These are phyloP conservation scores for Xylariaceae sp. DNA, from an alignment of 2,329 filamentous ascomycete species.

Conservation along the genomic window DNA sequence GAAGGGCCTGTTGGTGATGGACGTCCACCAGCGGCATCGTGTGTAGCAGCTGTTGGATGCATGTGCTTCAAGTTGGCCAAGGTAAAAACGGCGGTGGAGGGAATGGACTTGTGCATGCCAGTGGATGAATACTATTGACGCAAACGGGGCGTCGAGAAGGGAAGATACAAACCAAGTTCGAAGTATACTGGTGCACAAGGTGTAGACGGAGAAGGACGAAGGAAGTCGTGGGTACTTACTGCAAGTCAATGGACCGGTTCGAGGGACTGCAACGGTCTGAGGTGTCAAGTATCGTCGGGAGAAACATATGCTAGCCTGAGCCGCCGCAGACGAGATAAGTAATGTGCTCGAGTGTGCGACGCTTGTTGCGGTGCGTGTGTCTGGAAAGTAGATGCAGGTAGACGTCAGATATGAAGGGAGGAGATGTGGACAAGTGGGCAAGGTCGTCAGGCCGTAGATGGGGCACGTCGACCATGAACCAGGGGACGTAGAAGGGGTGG, in stretches of 20 bases:
- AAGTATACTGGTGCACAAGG: constrained; percentile 14
- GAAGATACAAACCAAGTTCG: constrained; percentile 9
- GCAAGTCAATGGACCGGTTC: not conserved
- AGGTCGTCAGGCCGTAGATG: constrained; percentile 15
- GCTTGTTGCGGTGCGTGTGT: constrained; percentile 16
- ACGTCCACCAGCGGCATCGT: too few species aligned
- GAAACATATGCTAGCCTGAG: constrained; percentile 10
- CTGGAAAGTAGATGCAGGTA: constrained; percentile 24
- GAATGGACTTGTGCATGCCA: too few species aligned
- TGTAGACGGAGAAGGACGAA: constrained; percentile 6
- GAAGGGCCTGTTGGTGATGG: too few species aligned
- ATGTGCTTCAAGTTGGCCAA: too few species aligned
- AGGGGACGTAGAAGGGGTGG: not conserved
- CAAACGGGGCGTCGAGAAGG: too few species aligned
- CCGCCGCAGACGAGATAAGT: constrained; percentile 7
- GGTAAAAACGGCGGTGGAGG: too few species aligned
- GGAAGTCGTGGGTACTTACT: constrained; percentile 8
- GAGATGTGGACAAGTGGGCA: constrained; percentile 23
- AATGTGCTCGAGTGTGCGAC: constrained; percentile 13
- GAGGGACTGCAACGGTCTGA: constrained; percentile 6
- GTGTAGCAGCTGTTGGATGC: too few species aligned
- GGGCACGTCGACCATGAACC: constrained; percentile 4
- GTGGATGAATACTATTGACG: too few species aligned
- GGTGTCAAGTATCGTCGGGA: constrained; percentile 7
- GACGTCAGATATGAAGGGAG: constrained; percentile 18